These are phyloP conservation scores for Russula vinacea DNA, from an alignment of 768 basidiomycete genomes.

Conservation along the genomic window DNA sequence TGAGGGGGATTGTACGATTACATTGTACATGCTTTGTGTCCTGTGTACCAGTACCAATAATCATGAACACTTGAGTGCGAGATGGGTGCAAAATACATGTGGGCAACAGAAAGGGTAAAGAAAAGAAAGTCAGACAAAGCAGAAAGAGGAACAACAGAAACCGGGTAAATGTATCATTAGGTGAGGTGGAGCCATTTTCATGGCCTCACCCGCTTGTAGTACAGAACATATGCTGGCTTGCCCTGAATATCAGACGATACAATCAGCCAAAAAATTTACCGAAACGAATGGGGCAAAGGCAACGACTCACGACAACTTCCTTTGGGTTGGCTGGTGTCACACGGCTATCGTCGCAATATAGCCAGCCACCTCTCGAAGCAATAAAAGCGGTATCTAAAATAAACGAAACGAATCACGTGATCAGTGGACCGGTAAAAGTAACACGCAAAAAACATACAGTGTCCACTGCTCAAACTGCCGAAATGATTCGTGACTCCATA, in stretches of 20 bases:
- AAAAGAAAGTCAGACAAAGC: slow-evolving; percentile 8
- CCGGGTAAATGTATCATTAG: slow-evolving; percentile 10
- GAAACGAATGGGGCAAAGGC: not conserved
- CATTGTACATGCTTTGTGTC: slow-evolving; percentile 26
- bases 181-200: slow-evolving; percentile 7
- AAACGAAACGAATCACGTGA: slow-evolving; percentile 1
- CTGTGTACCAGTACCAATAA: slow-evolving; percentile 30
- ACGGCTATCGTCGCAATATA: slow-evolving; percentile 92
- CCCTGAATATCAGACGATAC: slow-evolving; percentile 40
- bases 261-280: slow-evolving; percentile 29
- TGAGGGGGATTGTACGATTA: slow-evolving; percentile 27
- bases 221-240: slow-evolving; percentile 73
- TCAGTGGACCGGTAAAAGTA: not conserved
- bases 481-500: slow-evolving; percentile 97
- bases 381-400: slow-evolving; percentile 89
- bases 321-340: slow-evolving; percentile 68
- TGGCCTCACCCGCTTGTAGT: slow-evolving; percentile 57
- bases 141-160: not conserved
- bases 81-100: slow-evolving; percentile 30
- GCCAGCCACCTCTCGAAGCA: slow-evolving; percentile 82
- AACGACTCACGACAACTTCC: slow-evolving; percentile 72
- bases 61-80: slow-evolving; percentile 27
- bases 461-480: slow-evolving; percentile 90
- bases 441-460: slow-evolving; percentile 61
- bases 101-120: slow-evolving; percentile 10